Percentiles rank a stretch among this genome's conserved stretches.
Evolutionary conservation across 257 asterid species (phyloP).

Genomic region (Lycium barbarum): DNA sequence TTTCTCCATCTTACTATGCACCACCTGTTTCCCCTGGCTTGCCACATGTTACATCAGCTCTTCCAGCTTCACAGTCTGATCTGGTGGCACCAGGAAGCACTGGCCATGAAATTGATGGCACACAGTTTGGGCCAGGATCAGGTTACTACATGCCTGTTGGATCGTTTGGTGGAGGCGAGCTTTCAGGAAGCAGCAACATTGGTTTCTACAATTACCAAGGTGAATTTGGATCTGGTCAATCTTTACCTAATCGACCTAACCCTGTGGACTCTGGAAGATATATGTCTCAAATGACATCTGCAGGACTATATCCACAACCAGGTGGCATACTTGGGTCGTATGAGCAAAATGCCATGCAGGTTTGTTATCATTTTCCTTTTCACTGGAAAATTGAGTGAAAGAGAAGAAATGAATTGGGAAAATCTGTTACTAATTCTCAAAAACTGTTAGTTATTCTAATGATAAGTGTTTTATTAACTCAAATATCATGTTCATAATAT

Average conservation of each 20-base stretch:
- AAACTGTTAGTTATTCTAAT: neutral
- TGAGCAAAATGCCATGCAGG: slow-evolving; percentile 93
- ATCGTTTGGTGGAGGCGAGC: slow-evolving; percentile 80
- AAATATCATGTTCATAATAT: slow-evolving; percentile 3
- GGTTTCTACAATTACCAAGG: slow-evolving; percentile 83
- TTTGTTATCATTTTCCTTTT: slow-evolving; percentile 44
- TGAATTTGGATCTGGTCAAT: slow-evolving; percentile 79
- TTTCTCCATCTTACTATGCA: slow-evolving; percentile 72
- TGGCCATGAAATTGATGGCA: slow-evolving; percentile 83
- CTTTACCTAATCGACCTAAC: slow-evolving; percentile 63
- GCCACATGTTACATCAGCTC: slow-evolving; percentile 72
- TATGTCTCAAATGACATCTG: slow-evolving; percentile 81
- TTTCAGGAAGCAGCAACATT: slow-evolving; percentile 73
- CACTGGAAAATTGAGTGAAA: slow-evolving; percentile 14
- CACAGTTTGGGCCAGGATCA: slow-evolving; percentile 77
- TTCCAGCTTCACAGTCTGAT: slow-evolving; percentile 77
- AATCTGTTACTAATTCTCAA: neutral
- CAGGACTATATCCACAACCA: slow-evolving; percentile 81
- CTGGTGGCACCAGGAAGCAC: slow-evolving; percentile 67
- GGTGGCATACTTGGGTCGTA: slow-evolving; percentile 91
- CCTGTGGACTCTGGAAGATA: slow-evolving; percentile 75
- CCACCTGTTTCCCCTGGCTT: slow-evolving; percentile 89
- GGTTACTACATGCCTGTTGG: slow-evolving; percentile 91
- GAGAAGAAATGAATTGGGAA: slow-evolving; percentile 9
- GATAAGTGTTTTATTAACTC: slow-evolving; percentile 18